These are phyloP conservation scores for Haberlea rhodopensis DNA, from an alignment of 257 asterid genomes.

Conservation along the genomic window DNA sequence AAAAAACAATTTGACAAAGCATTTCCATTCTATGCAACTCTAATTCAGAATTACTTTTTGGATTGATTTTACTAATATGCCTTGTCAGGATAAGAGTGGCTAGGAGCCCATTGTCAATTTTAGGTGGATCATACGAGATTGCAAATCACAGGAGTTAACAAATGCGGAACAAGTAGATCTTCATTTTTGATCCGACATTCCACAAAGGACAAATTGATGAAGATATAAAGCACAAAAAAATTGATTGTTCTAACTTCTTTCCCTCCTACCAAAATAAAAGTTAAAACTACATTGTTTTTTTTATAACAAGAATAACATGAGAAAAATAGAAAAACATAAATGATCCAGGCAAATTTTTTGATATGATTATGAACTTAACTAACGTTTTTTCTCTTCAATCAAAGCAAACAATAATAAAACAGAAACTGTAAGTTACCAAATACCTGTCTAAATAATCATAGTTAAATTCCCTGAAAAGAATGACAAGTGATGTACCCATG, in stretches of 20 bases:
- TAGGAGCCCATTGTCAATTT: background rate
- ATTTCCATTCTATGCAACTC: slow-evolving; percentile 2
- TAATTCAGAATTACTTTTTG: background rate
- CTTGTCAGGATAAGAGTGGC: background rate
- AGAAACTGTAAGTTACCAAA: background rate
- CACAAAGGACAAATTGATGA: background rate
- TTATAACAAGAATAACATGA: background rate
- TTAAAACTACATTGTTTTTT: no score
- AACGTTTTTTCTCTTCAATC: no score
- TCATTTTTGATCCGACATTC: background rate
- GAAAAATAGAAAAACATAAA: background rate
- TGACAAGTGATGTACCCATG: background rate
- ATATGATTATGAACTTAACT: background rate
- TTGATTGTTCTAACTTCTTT: background rate
- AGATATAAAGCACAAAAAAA: background rate
- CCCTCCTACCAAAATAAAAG: background rate
- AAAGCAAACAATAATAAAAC: background rate
- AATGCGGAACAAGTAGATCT: no score
- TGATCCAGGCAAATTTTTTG: no score
- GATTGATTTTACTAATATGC: background rate
- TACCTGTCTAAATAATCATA: background rate
- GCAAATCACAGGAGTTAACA: no score
- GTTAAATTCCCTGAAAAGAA: background rate
- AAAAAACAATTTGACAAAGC: background rate
- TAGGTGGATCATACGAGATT: no score